Conservation (phyloP, 202 grass and related monocot species). For the Setaria italica region DNA sequence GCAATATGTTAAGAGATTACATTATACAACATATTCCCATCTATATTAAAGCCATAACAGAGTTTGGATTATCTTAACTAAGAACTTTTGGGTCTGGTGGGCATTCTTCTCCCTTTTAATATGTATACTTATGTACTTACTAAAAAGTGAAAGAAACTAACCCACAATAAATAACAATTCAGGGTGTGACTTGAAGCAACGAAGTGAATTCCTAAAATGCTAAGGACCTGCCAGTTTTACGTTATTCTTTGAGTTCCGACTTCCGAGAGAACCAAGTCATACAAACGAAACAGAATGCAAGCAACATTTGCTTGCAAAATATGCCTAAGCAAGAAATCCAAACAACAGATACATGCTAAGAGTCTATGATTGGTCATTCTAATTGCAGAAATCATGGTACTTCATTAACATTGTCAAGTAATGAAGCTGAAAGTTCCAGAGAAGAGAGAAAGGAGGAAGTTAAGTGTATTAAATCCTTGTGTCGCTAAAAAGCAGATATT, state of each 20-base stretch:
- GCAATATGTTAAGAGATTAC: neutral
- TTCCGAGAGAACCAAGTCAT: neutral
- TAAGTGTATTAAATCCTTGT: neutral
- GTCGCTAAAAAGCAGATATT: slow-evolving; percentile 11
- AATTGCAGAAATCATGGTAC: neutral
- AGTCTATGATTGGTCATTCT: neutral
- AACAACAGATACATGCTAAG: slow-evolving; percentile 17
- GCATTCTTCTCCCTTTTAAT: neutral
- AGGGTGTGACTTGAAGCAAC: slow-evolving; percentile 1
- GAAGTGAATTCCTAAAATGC: neutral
- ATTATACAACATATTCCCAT: neutral
- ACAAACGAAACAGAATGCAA: slow-evolving; percentile 13
- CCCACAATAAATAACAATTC: neutral
- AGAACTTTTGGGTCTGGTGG: neutral
- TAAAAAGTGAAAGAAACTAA: neutral
- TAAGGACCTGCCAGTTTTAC: neutral
- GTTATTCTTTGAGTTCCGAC: neutral
- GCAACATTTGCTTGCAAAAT: neutral
- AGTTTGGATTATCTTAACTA: neutral
- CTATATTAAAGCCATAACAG: neutral
- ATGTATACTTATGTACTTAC: neutral
- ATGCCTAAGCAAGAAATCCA: neutral
- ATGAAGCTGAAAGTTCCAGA: slow-evolving; percentile 5
- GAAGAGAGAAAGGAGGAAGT: neutral
- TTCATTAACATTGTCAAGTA: slow-evolving; percentile 34